Evolutionary conservation across 2,329 filamentous ascomycete species (phyloP).

Genomic region (Colletotrichum cuscutae): DNA sequence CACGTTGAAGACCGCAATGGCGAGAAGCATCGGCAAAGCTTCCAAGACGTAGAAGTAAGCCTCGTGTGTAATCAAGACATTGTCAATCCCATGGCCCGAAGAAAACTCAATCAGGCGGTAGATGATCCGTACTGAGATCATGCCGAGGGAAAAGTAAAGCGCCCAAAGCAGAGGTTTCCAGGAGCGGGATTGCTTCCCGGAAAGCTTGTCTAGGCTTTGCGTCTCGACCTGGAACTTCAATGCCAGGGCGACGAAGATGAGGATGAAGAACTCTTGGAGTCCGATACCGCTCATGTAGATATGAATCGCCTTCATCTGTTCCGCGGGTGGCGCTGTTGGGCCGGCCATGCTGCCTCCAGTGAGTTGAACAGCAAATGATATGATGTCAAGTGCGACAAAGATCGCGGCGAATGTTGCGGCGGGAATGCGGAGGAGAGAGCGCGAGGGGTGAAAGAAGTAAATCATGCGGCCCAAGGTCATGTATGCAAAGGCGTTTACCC

Average conservation of each 20-base stretch:
- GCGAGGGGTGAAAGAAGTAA: constrained; percentile 52
- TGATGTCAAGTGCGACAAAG: constrained; percentile 54
- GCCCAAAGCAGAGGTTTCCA: constrained; percentile 42
- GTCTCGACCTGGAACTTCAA: constrained; percentile 50
- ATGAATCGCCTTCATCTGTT: constrained; percentile 47
- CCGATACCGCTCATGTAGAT: constrained; percentile 64
- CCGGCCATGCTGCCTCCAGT: constrained; percentile 44
- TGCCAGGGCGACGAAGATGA: constrained; percentile 54
- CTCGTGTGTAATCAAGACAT: constrained; percentile 44
- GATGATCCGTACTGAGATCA: constrained; percentile 60
- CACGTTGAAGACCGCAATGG: constrained; percentile 54
- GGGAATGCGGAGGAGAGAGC: constrained; percentile 48
- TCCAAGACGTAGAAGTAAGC: constrained; percentile 60
- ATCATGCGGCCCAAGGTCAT: constrained; percentile 58
- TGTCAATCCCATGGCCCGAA: constrained; percentile 45
- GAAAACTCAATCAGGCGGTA: constrained; percentile 65
- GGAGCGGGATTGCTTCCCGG: neutral
- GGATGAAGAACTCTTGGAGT: constrained; percentile 60
- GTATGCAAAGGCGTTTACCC: constrained; percentile 59
- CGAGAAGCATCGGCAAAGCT: constrained; percentile 53
- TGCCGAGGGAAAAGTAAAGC: constrained; percentile 47
- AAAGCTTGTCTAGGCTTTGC: constrained; percentile 30
- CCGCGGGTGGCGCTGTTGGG: constrained; percentile 39
- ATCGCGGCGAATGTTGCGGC: constrained; percentile 48
- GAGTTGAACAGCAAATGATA: constrained; percentile 48